Percentiles rank a stretch among this genome's conserved stretches.
Conservation (phyloP, 306 rosid species). For the Morella rubra region DNA sequence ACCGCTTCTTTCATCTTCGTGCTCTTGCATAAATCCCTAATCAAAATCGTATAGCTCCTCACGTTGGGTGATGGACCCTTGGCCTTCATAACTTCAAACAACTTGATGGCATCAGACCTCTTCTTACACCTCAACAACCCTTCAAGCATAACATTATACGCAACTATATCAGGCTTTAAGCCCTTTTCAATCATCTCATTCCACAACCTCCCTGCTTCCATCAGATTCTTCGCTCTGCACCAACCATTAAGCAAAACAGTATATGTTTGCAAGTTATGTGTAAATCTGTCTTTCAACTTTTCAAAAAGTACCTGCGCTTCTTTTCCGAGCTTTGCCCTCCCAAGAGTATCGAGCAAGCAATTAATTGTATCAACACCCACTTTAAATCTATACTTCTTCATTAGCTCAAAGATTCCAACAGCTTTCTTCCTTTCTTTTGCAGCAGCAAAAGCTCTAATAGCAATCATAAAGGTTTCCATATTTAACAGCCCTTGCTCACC, state of each 20-base stretch:
- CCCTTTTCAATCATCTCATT: slow-evolving; percentile 84
- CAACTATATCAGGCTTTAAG: slow-evolving; percentile 74
- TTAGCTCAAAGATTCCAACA: slow-evolving; percentile 74
- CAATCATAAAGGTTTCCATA: slow-evolving; percentile 72
- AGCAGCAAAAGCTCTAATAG: slow-evolving; percentile 73
- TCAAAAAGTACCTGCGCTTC: slow-evolving; percentile 79
- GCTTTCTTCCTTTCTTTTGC: slow-evolving; percentile 90
- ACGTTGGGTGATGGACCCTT: slow-evolving; percentile 72
- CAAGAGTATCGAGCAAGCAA: slow-evolving; percentile 80
- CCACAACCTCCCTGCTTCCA: slow-evolving; percentile 95
- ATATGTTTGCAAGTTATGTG: slow-evolving; percentile 62
- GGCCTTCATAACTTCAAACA: slow-evolving; percentile 85
- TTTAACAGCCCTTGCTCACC: slow-evolving; percentile 70
- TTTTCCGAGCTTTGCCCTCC: slow-evolving; percentile 69
- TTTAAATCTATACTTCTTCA: slow-evolving; percentile 68
- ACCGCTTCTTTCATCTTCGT: slow-evolving; percentile 66
- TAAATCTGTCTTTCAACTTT: slow-evolving; percentile 61
- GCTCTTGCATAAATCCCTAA: slow-evolving; percentile 72
- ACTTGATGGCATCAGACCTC: slow-evolving; percentile 80
- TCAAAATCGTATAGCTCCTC: slow-evolving; percentile 65
- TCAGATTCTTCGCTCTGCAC: slow-evolving; percentile 68
- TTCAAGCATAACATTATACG: slow-evolving; percentile 76
- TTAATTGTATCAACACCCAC: slow-evolving; percentile 65
- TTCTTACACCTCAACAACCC: slow-evolving; percentile 69
- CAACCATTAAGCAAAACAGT: slow-evolving; percentile 77